Percentiles rank a stretch among this genome's conserved stretches.
Evolutionary conservation across 805 yeast species (phyloP).

Genomic region (Maudiozyma barnettii): DNA sequence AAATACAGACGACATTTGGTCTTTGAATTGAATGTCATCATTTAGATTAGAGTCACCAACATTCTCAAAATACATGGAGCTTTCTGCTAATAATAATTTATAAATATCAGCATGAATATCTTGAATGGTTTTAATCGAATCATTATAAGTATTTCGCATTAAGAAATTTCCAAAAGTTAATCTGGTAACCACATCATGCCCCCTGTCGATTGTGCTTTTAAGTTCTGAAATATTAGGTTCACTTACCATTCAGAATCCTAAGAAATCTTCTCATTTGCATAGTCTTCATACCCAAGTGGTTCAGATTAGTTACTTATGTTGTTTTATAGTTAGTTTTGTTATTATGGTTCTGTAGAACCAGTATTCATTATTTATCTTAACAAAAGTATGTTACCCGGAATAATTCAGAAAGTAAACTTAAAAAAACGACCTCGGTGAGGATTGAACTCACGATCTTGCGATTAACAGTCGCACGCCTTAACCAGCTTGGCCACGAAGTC

Average conservation of each 20-base stretch:
- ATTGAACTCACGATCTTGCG: constrained; percentile 53
- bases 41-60: neutral
- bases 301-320: no score
- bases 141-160: neutral
- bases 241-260: neutral
- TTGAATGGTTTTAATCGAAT: neutral
- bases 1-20: neutral
- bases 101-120: neutral
- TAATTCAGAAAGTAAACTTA: constrained; percentile 2
- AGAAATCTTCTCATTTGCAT: no score
- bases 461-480: constrained; percentile 56
- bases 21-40: neutral
- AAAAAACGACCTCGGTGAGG: constrained; percentile 44
- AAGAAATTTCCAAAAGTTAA: neutral
- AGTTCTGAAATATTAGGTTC: neutral
- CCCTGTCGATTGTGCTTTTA: neutral
- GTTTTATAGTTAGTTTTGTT: no score
- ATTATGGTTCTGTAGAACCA: no score
- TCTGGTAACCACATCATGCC: neutral
- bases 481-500: constrained; percentile 53
- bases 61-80: neutral
- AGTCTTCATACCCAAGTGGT: no score
- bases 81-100: neutral
- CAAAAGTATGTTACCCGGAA: neutral
- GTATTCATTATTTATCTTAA: no score